Conservation (phyloP, 1,284 basidiomycete species). For the Ganoderma boninense region DNA sequence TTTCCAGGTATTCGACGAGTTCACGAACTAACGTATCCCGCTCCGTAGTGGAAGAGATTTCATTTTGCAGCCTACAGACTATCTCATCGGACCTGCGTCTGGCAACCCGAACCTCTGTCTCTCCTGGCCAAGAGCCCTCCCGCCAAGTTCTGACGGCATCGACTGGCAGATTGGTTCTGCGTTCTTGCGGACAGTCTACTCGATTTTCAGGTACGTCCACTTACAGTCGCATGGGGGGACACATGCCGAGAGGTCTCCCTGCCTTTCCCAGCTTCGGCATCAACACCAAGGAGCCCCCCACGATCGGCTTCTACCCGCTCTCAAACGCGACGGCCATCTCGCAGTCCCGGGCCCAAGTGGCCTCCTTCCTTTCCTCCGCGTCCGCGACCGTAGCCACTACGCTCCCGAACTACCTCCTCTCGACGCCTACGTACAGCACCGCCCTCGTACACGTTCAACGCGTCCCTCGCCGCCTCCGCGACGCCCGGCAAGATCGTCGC, state of each 20-base stretch:
- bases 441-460: slow-evolving; percentile 76
- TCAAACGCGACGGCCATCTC: slow-evolving; percentile 52
- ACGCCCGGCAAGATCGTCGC: slow-evolving; percentile 59
- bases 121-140: slow-evolving; percentile 80
- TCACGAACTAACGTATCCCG: background rate
- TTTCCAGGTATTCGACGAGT: background rate
- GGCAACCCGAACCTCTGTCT: slow-evolving; percentile 78
- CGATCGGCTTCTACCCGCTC: slow-evolving; percentile 76
- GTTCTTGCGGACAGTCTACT: slow-evolving; percentile 85
- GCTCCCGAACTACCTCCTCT: slow-evolving; percentile 79
- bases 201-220: slow-evolving; percentile 72
- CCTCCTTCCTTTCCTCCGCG: slow-evolving; percentile 64
- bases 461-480: slow-evolving; percentile 64
- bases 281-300: slow-evolving; percentile 71
- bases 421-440: slow-evolving; percentile 73
- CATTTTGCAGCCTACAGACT: slow-evolving; percentile 82
- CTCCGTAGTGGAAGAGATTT: slow-evolving; percentile 60
- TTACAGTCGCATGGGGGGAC: background rate
- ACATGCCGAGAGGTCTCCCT: background rate
- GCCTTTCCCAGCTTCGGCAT: slow-evolving; percentile 70
- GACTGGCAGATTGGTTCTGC: slow-evolving; percentile 89
- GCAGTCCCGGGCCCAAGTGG: slow-evolving; percentile 52
- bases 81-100: slow-evolving; percentile 78
- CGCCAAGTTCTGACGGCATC: slow-evolving; percentile 78
- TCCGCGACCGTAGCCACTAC: slow-evolving; percentile 75